Evolutionary conservation across 2,329 filamentous ascomycete genomes (phyloP).

Genomic region (Lachnellula occidentalis): DNA sequence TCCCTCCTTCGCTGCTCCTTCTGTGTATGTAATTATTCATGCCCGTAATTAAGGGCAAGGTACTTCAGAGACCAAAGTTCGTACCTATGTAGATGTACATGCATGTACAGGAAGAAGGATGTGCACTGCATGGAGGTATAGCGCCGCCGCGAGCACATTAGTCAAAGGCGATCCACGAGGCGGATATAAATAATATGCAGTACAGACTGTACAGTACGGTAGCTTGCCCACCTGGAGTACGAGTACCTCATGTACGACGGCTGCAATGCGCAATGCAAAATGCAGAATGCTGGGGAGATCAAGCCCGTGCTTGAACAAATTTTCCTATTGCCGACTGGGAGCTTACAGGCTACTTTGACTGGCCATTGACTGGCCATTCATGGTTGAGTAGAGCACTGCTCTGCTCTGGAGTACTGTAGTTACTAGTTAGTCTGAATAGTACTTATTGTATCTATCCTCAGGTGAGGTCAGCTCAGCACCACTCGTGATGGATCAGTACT

Average conservation of each 20-base stretch:
- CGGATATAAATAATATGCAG: not conserved
- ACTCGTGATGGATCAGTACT: no score
- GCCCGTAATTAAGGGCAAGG: no score
- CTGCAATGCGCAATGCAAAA: not conserved
- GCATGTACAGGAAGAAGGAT: not conserved
- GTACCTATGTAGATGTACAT: no score
- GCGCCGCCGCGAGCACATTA: not conserved
- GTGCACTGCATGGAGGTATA: not conserved
- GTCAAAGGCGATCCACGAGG: not conserved
- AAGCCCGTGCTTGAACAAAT: not conserved
- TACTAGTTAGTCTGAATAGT: no score
- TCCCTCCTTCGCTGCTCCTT: not conserved
- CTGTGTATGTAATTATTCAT: not conserved
- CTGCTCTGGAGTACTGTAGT: no score
- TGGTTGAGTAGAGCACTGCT: no score
- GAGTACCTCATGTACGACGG: not conserved
- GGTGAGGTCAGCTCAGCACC: no score
- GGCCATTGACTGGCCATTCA: no score
- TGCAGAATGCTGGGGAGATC: not conserved
- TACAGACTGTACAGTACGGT: not conserved
- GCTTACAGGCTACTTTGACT: not conserved
- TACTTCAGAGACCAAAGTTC: no score
- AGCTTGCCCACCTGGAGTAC: not conserved
- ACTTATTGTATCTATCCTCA: no score
- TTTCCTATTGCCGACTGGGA: conserved; percentile 1